A percentile compares a stretch with the other conserved stretches of the same genome.
phyloP scores from a whole-genome alignment of 2,329 filamentous ascomycete species.

The Microdochium nivale region DNA sequence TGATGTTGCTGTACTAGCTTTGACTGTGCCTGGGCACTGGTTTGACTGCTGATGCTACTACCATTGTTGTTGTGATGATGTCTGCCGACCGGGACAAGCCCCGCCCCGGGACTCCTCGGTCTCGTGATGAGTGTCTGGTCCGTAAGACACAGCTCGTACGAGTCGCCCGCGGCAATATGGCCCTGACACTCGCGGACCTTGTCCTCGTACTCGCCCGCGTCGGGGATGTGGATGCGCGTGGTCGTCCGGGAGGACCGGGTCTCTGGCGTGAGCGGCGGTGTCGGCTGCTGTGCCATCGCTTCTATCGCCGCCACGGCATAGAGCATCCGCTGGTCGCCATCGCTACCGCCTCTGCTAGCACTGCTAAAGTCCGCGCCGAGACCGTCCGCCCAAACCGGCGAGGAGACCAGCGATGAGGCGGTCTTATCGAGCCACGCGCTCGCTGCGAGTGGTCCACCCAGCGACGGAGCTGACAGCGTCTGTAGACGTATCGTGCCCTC shows the following conservation, averaged over 20 bases:
- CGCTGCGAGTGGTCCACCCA: conserved; percentile 15
- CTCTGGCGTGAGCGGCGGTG: conserved; percentile 19
- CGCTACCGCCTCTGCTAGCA: background rate
- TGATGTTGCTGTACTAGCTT: conserved; percentile 9
- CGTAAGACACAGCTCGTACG: conserved; percentile 80
- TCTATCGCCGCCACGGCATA: background rate
- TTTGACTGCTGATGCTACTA: background rate
- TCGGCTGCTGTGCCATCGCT: conserved; percentile 15
- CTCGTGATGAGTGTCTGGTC: conserved; percentile 58
- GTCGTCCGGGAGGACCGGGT: conserved; percentile 3
- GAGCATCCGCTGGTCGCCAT: background rate
- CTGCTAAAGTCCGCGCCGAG: conserved; percentile 10
- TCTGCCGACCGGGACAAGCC: background rate
- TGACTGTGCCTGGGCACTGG: conserved; percentile 2
- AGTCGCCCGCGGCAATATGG: conserved; percentile 66
- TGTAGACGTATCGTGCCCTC: conserved; percentile 57
- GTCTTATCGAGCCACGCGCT: conserved; percentile 35
- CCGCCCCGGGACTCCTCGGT: conserved; percentile 14
- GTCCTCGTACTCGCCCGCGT: conserved; percentile 46
- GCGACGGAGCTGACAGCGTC: conserved; percentile 48
- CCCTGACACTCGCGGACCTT: conserved; percentile 64
- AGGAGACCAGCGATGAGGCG: conserved; percentile 20
- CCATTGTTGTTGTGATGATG: background rate
- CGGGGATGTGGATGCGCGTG: conserved; percentile 28
- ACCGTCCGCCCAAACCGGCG: conserved; percentile 22